Evolutionary conservation across 768 basidiomycete species (phyloP).

Genomic region (Russula earlei): DNA sequence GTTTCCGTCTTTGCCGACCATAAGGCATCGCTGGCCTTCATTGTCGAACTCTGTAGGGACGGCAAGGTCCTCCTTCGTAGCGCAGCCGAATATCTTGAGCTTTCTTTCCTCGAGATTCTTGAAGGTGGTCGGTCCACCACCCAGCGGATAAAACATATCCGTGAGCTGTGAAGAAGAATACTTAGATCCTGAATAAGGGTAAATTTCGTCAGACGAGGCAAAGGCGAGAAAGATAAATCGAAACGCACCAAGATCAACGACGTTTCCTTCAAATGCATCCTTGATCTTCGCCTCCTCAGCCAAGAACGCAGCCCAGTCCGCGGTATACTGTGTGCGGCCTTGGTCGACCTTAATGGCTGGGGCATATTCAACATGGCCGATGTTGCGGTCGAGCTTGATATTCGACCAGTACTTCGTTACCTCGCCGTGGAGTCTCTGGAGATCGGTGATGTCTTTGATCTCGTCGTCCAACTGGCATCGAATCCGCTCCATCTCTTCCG

Average conservation of each 20-base stretch:
- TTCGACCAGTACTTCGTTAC: background rate
- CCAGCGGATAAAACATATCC: background rate
- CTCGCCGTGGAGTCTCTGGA: background rate
- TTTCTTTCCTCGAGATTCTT: background rate
- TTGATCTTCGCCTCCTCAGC: background rate
- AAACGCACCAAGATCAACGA: background rate
- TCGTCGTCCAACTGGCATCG: background rate
- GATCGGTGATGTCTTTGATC: background rate
- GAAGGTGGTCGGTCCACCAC: background rate
- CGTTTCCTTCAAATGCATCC: background rate
- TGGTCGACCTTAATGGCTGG: background rate
- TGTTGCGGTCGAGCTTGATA: background rate
- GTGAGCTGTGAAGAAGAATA: background rate
- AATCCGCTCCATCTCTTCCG: background rate
- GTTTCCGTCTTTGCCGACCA: background rate
- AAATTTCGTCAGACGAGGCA: background rate
- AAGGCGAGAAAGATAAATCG: background rate
- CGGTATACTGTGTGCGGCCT: background rate
- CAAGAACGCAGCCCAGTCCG: background rate
- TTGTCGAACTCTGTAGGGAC: background rate
- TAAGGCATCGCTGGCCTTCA: background rate
- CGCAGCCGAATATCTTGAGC: background rate
- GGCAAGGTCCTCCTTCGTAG: background rate
- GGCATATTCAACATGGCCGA: background rate
- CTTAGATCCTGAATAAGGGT: constrained; percentile 1